Base-by-base conservation (phyloP, 1,284 basidiomycete genomes). In the Leccinum huronense region DNA sequence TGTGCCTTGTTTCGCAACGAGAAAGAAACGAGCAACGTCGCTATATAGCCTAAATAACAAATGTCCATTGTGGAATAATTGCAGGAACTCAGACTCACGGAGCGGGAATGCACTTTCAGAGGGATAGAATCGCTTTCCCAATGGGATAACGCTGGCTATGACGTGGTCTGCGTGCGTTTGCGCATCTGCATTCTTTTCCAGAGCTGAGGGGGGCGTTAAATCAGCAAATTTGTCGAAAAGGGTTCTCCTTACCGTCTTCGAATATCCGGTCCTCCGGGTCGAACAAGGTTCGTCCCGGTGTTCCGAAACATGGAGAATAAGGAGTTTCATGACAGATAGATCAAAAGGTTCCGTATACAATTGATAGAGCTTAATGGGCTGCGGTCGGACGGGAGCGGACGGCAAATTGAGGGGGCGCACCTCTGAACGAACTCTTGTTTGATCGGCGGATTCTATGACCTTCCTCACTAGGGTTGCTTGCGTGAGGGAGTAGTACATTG, bases 271-370 rank as follows among this genome's bases (percentile, higher is more conserved):
- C 88, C 97, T 94, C 10, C 2, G 3, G 90, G 87, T 57, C 86
- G 83, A 8, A 94, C 89, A 34, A 97, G 79, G 85, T 64, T 92
- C 88, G 71, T 99, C 94, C 16, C 90, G 87, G 73, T 96, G 93
- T 74, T 97, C 95, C 8, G 97, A 94, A 5, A 97, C 91, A 73
- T 97, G 93, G 64, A 98, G 84, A 73, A 98, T 95, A 42, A 98
- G 83, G 23, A 99, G 83, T 75, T 97, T 94, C 73, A 94, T 86
- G 58, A 90, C 84, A 16, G 91, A 86, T 36, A 98, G 81, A 69
- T 93, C 88, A 69, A 96, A 92, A 1, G 95, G 92, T 61, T 94
- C 85, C 0, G 95, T 96, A 72, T 93, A 97, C 65, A 89, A 83
- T 78, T 91, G 88, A 75, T 94, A 99, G 58, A 99, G 83, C 93